Percentiles rank a stretch among this genome's conserved stretches.
These are phyloP conservation scores for Monilinia aucupariae DNA, from an alignment of 2,329 filamentous ascomycete genomes.

Conservation along the genomic window DNA sequence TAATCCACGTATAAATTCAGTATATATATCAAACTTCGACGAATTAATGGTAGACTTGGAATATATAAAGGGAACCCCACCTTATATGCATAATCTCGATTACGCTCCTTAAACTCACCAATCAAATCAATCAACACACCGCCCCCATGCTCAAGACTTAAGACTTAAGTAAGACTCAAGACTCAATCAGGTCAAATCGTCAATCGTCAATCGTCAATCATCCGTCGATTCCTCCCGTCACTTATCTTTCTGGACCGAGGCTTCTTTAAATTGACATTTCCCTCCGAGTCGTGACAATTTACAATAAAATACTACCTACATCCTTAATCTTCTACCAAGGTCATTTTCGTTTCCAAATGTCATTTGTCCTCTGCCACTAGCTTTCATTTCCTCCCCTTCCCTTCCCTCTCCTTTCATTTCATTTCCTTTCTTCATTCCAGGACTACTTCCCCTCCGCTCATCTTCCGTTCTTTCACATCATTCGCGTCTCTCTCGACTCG, in stretches of 20 bases:
- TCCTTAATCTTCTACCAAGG: conserved; percentile 3
- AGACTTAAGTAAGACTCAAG: no score
- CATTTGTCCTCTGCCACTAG: no score
- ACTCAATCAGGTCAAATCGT: no score
- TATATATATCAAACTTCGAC: no score
- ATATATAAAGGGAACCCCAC: no score
- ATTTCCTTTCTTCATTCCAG: conserved; percentile 11
- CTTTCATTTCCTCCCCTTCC: no score
- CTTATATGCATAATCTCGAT: background rate
- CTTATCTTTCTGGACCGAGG: conserved; percentile 11
- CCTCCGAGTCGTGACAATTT: no score
- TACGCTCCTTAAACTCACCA: background rate
- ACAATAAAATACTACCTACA: no score
- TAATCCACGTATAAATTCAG: no score
- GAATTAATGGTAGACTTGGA: no score
- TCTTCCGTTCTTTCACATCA: background rate
- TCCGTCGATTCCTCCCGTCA: background rate
- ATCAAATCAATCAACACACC: conserved; percentile 11
- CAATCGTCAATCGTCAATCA: background rate
- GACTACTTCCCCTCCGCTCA: conserved; percentile 1
- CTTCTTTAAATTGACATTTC: conserved; percentile 3
- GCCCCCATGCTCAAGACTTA: conserved; percentile 5
- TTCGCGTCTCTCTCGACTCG: background rate
- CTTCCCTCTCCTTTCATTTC: no score
- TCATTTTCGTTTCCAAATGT: conserved; percentile 14